Conservation (phyloP, 225 moss, liverwort and hornwort genomes). For the Takakia lepidozioides region DNA sequence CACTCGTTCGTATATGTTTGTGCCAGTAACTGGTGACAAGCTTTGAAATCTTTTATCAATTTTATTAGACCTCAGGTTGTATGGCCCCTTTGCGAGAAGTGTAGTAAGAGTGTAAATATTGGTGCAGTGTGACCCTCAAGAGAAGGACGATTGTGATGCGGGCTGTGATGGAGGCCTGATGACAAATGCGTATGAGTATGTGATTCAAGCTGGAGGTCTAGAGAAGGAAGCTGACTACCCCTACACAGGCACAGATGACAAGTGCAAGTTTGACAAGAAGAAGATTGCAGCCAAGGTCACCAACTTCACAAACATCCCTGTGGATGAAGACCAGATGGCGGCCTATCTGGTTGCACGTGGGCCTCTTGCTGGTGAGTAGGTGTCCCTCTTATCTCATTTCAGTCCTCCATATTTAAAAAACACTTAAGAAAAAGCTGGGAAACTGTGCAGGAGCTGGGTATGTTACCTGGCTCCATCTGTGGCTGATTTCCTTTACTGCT, state of each 20-base stretch:
- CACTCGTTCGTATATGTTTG: too few species aligned
- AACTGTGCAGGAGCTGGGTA: too few species aligned
- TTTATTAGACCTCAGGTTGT: too few species aligned
- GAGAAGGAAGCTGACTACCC: slow-evolving; percentile 68
- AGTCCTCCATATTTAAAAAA: background rate
- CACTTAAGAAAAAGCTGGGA: too few species aligned
- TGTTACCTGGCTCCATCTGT: too few species aligned
- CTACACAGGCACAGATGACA: slow-evolving; percentile 59
- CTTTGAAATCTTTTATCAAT: too few species aligned
- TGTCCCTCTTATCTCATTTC: slow-evolving; percentile 1
- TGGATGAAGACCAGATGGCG: slow-evolving; percentile 71
- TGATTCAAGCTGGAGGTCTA: slow-evolving; percentile 65
- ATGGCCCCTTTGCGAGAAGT: too few species aligned
- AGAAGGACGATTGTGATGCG: slow-evolving; percentile 47
- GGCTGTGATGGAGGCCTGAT: slow-evolving; percentile 74
- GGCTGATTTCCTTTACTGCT: too few species aligned
- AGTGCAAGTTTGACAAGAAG: slow-evolving; percentile 35
- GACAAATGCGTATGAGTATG: slow-evolving; percentile 75
- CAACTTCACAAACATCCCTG: slow-evolving; percentile 67
- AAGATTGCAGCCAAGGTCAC: slow-evolving; percentile 70
- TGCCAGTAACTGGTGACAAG: too few species aligned
- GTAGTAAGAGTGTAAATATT: too few species aligned
- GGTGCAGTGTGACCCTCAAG: slow-evolving; percentile 55
- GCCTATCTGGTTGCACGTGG: slow-evolving; percentile 68
- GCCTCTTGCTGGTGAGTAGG: slow-evolving; percentile 62